Evolutionary conservation across 192 early-diverging fungal species (phyloP).

Genomic region (Dispira parvispora): DNA sequence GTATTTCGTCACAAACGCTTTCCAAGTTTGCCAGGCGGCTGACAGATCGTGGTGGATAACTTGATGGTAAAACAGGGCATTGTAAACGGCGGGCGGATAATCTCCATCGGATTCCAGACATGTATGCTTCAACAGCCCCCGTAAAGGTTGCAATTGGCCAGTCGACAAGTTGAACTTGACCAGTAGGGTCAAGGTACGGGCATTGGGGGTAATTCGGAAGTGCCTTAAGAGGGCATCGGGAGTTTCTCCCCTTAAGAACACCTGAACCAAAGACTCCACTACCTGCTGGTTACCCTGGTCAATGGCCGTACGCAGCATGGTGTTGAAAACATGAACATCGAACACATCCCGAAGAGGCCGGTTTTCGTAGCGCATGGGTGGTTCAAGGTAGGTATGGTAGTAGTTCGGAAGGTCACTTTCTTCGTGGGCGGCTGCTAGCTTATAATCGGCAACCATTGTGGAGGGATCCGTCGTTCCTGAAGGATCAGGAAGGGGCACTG

Average conservation of each 20-base stretch:
- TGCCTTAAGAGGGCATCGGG: background rate
- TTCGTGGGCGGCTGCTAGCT: background rate
- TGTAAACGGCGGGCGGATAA: background rate
- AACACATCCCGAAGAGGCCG: too few relatives aligned
- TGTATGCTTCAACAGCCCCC: background rate
- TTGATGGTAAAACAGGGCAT: background rate
- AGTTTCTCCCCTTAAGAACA: background rate
- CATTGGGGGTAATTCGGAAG: background rate
- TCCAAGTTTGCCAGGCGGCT: background rate
- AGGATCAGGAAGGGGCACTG: background rate
- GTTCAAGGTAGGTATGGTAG: background rate
- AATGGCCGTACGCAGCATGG: background rate
- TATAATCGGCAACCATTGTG: background rate
- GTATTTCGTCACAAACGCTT: background rate
- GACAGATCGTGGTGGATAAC: background rate
- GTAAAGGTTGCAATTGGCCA: background rate
- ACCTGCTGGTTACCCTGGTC: background rate
- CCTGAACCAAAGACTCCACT: background rate
- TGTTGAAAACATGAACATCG: background rate
- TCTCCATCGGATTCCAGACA: background rate
- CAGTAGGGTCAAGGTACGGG: background rate
- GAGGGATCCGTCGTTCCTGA: background rate
- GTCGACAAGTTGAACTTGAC: background rate
- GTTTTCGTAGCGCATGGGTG: background rate
- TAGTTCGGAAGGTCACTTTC: background rate